These are phyloP conservation scores for Trypanosoma theileri DNA, from an alignment of 208 protist genomes.

Conservation along the genomic window DNA sequence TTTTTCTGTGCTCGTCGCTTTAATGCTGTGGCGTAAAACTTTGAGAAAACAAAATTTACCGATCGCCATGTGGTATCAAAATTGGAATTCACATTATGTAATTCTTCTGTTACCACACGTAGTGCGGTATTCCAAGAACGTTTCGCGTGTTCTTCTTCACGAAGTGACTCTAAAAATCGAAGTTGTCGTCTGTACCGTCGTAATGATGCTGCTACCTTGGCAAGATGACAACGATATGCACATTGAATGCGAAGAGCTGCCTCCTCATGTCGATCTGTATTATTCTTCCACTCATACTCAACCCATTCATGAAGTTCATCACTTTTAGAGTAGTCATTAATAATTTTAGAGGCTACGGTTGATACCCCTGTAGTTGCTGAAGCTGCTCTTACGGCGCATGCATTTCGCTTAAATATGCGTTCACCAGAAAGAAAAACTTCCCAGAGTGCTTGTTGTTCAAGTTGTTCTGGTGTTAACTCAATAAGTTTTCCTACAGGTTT, in stretches of 20 bases:
- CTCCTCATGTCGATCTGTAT: conserved; percentile 81
- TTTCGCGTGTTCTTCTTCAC: conserved; percentile 40
- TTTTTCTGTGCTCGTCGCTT: conserved; percentile 44
- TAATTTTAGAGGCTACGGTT: conserved; percentile 27
- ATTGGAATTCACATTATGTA: conserved; percentile 14
- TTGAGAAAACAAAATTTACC: conserved; percentile 56
- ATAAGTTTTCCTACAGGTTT: neutral
- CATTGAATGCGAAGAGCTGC: conserved; percentile 80
- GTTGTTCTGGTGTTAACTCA: conserved; percentile 5
- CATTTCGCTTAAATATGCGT: neutral
- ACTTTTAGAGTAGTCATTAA: conserved; percentile 43
- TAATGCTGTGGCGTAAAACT: conserved; percentile 53
- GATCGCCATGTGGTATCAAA: conserved; percentile 15
- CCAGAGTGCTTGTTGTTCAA: conserved; percentile 38
- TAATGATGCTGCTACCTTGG: conserved; percentile 32
- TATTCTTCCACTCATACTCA: conserved; percentile 51
- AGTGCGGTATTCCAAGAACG: conserved; percentile 56
- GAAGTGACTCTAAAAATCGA: conserved; percentile 38
- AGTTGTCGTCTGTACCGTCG: conserved; percentile 48
- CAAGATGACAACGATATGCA: conserved; percentile 63
- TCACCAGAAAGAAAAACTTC: conserved; percentile 32
- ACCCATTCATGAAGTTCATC: conserved; percentile 66
- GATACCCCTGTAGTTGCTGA: neutral
- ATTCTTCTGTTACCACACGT: conserved; percentile 14
- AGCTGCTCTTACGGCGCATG: neutral